phyloP scores from a whole-genome alignment of 805 yeast species.

The Metschnikowia rubicola region DNA sequence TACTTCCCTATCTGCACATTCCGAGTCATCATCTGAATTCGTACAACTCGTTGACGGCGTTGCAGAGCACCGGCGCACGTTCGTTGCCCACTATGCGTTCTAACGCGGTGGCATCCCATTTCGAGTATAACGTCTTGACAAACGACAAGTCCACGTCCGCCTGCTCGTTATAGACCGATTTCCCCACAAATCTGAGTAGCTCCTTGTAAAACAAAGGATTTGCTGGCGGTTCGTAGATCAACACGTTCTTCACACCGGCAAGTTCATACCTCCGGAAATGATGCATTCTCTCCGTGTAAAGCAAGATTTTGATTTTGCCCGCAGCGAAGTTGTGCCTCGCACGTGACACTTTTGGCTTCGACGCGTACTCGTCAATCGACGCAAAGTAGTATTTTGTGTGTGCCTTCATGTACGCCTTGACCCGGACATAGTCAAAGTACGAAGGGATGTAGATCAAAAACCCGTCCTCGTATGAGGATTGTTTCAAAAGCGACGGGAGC shows the following conservation, averaged over 20 bases:
- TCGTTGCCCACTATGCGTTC: conserved; percentile 83
- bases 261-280: conserved; percentile 84
- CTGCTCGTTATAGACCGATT: conserved; percentile 53
- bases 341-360: conserved; percentile 65
- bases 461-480: conserved; percentile 67
- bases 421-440: conserved; percentile 79
- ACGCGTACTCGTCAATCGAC: conserved; percentile 79
- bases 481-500: conserved; percentile 66
- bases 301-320: conserved; percentile 58
- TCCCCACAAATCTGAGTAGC: conserved; percentile 64
- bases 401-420: conserved; percentile 64
- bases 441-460: conserved; percentile 78
- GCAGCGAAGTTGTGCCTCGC: conserved; percentile 67
- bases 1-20: too few relatives aligned
- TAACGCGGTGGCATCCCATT: conserved; percentile 73
- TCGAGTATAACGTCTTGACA: conserved; percentile 62
- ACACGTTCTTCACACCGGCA: conserved; percentile 75
- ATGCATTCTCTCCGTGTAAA: conserved; percentile 94
- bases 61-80: conserved; percentile 64
- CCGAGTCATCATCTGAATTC: conserved; percentile 49
- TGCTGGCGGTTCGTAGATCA: conserved; percentile 80
- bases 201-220: conserved; percentile 84
- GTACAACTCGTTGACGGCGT: conserved; percentile 67
- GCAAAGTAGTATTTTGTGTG: conserved; percentile 64
- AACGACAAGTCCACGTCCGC: conserved; percentile 43